These are phyloP conservation scores for Dothidotthia symphoricarpi DNA, from an alignment of 2,329 filamentous ascomycete species.

Conservation along the genomic window DNA sequence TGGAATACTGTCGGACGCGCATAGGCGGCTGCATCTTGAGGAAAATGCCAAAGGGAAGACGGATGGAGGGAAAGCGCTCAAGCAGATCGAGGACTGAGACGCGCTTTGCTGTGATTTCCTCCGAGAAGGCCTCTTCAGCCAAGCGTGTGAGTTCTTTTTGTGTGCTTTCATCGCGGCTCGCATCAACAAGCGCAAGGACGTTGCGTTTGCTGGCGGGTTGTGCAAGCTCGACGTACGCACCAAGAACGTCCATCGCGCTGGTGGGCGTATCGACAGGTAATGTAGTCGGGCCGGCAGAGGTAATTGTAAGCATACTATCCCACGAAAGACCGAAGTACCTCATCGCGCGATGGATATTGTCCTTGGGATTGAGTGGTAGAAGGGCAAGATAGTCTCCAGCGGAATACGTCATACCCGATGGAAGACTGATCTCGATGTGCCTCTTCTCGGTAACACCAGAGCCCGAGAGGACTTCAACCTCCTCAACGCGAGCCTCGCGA, in stretches of 20 bases:
- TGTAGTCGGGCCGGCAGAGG: slow-evolving; percentile 61
- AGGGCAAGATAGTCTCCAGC: slow-evolving; percentile 76
- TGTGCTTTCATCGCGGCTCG: slow-evolving; percentile 49
- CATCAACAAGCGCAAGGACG: slow-evolving; percentile 51
- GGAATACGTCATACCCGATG: slow-evolving; percentile 58
- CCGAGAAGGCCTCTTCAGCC: slow-evolving; percentile 41
- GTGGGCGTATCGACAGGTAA: slow-evolving; percentile 63
- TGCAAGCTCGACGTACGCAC: slow-evolving; percentile 69
- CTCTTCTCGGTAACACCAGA: slow-evolving; percentile 31
- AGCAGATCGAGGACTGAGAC: slow-evolving; percentile 68
- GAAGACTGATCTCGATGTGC: slow-evolving; percentile 48
- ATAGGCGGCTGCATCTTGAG: slow-evolving; percentile 73
- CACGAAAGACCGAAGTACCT: slow-evolving; percentile 64
- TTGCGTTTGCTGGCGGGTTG: slow-evolving; percentile 70
- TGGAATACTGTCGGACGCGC: slow-evolving; percentile 76
- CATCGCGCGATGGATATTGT: slow-evolving; percentile 63
- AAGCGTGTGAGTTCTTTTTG: slow-evolving; percentile 53
- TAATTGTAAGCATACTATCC: slow-evolving; percentile 65
- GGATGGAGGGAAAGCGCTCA: slow-evolving; percentile 57
- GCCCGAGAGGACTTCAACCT: slow-evolving; percentile 30
- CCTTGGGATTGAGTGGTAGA: slow-evolving; percentile 66
- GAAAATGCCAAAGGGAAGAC: slow-evolving; percentile 65
- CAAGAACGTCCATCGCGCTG: slow-evolving; percentile 62
- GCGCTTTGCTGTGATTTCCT: slow-evolving; percentile 52
- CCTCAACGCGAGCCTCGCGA: slow-evolving; percentile 37